phyloP scores from a whole-genome alignment of 441 rosid genomes.

The Hura crepitans region DNA sequence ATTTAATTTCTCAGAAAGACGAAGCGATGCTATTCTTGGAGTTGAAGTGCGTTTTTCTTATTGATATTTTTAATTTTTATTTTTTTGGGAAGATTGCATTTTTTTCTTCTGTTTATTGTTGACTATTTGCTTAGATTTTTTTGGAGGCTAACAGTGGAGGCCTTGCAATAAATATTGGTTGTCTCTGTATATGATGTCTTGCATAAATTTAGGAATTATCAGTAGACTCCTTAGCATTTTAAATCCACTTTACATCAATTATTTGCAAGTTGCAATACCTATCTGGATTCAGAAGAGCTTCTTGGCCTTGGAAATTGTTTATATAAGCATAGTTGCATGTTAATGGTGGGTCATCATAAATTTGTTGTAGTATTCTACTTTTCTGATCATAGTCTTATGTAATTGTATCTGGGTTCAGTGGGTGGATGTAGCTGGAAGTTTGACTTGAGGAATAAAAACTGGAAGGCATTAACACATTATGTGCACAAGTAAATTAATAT shows the following conservation, averaged over 20 bases:
- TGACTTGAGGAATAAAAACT: background rate
- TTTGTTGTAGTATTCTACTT: background rate
- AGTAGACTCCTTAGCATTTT: background rate
- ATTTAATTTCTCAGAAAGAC: background rate
- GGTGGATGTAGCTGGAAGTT: background rate
- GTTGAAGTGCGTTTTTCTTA: no score
- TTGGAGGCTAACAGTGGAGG: background rate
- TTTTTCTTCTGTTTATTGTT: background rate
- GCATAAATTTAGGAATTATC: background rate
- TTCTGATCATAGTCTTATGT: background rate
- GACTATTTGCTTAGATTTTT: background rate
- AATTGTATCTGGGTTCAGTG: background rate
- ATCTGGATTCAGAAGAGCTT: background rate
- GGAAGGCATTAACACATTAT: background rate
- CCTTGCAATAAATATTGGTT: background rate
- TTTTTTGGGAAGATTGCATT: background rate
- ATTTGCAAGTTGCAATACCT: background rate
- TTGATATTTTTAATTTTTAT: no score
- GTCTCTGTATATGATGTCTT: background rate
- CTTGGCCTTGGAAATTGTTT: background rate
- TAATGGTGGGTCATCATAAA: background rate
- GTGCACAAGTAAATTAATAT: background rate
- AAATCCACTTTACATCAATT: background rate
- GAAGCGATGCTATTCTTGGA: background rate
- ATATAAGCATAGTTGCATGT: background rate